Conservation (phyloP, 805 yeast genomes). For the Sugiyamaella americana region DNA sequence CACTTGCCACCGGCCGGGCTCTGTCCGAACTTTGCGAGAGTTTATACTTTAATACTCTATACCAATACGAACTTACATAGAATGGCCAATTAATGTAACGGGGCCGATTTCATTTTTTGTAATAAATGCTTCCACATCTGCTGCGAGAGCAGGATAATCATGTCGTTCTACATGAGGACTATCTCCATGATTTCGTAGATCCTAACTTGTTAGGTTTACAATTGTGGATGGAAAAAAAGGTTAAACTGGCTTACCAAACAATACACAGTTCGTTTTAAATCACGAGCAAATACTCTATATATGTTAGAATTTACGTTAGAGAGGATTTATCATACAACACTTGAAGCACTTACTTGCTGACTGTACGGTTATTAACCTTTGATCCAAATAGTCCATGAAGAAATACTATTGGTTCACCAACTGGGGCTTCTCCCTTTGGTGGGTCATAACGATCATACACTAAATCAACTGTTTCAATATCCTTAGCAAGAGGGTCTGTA, state of each 20-base stretch:
- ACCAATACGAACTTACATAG: constrained; percentile 27
- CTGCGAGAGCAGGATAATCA: constrained; percentile 75
- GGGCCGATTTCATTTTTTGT: constrained; percentile 35
- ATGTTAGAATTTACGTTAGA: constrained; percentile 29
- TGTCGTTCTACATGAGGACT: constrained; percentile 71
- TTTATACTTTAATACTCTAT: too few species aligned
- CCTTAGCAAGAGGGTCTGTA: constrained; percentile 1
- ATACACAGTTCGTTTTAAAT: constrained; percentile 31
- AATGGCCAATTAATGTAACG: constrained; percentile 37
- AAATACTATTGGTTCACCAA: constrained; percentile 56
- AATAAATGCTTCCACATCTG: constrained; percentile 77
- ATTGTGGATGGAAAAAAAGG: constrained; percentile 1
- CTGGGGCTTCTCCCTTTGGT: constrained; percentile 25
- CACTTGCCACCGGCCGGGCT: too few species aligned
- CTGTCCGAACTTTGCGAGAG: too few species aligned
- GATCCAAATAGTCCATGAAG: constrained; percentile 90
- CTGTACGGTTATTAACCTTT: constrained; percentile 69
- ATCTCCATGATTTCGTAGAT: constrained; percentile 87
- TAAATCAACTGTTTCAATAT: constrained; percentile 41
- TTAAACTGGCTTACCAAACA: constrained; percentile 23
- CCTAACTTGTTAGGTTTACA: constrained; percentile 30
- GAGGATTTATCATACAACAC: constrained; percentile 10
- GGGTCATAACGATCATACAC: constrained; percentile 45
- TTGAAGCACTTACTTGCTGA: constrained; percentile 54
- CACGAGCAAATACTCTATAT: constrained; percentile 30